Evolutionary conservation across 495 filamentous ascomycete genomes (phyloP).

Genomic region (Daldinia decipiens): DNA sequence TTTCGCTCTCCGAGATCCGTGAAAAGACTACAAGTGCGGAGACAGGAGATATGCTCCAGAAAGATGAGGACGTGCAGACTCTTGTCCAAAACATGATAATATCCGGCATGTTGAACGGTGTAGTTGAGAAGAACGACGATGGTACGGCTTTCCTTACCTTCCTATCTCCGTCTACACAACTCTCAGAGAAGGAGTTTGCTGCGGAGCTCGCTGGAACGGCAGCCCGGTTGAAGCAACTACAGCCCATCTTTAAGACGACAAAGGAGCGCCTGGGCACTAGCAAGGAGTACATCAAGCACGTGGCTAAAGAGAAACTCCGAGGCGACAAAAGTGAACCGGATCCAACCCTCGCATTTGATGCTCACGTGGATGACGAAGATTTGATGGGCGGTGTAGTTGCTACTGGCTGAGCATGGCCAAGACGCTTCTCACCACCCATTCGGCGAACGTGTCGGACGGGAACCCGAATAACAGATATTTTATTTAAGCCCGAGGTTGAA

Average conservation of each 20-base stretch:
- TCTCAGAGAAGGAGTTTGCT: constrained; percentile 60
- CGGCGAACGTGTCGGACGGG: neutral
- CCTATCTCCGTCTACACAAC: constrained; percentile 45
- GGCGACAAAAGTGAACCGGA: constrained; percentile 50
- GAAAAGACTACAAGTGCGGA: constrained; percentile 58
- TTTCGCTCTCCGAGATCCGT: constrained; percentile 64
- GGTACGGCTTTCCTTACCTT: constrained; percentile 55
- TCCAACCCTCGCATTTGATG: constrained; percentile 48
- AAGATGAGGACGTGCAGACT: constrained; percentile 54
- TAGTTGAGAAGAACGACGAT: constrained; percentile 57
- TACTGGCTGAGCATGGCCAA: constrained; percentile 23
- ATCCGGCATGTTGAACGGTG: constrained; percentile 65
- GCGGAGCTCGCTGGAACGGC: constrained; percentile 55
- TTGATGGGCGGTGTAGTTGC: constrained; percentile 66
- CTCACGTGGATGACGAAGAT: constrained; percentile 70
- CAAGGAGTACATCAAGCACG: constrained; percentile 67
- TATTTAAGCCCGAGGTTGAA: neutral
- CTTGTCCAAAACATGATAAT: constrained; percentile 67
- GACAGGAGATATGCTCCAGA: constrained; percentile 62
- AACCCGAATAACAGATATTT: neutral
- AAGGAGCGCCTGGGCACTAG: constrained; percentile 66
- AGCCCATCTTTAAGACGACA: constrained; percentile 55
- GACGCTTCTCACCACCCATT: neutral
- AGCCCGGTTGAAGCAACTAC: constrained; percentile 56
- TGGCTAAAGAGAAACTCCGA: constrained; percentile 59